A percentile compares a stretch with the other conserved stretches of the same genome.
Conservation (phyloP, 1,284 basidiomycete genomes). For the Neonothopanus nambi region DNA sequence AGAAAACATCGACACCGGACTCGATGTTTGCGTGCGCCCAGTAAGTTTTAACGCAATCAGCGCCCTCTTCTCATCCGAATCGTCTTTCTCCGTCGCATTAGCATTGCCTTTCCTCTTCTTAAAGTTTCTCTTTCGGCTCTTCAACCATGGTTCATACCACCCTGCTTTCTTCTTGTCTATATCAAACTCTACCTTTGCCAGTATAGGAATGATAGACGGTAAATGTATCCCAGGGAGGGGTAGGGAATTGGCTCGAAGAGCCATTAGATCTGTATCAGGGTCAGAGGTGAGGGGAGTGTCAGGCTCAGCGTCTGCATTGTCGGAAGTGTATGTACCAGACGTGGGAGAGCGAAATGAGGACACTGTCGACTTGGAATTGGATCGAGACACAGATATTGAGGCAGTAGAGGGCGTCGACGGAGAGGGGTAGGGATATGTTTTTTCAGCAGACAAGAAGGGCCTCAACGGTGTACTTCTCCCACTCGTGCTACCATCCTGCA, state of each 20-base stretch:
- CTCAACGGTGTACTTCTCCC: conserved; percentile 37
- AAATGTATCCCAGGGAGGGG: conserved; percentile 67
- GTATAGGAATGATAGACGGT: conserved; percentile 69
- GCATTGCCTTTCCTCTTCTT: conserved; percentile 18
- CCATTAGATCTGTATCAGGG: conserved; percentile 41
- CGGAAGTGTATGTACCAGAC: conserved; percentile 37
- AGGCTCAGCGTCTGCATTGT: conserved; percentile 14
- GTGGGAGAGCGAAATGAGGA: conserved; percentile 26
- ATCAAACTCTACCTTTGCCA: conserved; percentile 88
- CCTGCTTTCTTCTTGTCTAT: conserved; percentile 71
- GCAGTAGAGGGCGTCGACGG: conserved; percentile 47
- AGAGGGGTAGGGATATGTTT: conserved; percentile 40
- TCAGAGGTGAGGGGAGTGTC: conserved; percentile 58
- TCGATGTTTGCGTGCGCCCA: conserved; percentile 44
- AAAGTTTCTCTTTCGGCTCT: conserved; percentile 46
- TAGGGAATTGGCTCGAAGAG: conserved; percentile 43
- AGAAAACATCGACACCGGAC: conserved; percentile 29
- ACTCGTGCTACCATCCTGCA: conserved; percentile 32
- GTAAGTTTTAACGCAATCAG: conserved; percentile 54
- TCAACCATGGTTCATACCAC: conserved; percentile 83
- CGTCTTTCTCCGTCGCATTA: conserved; percentile 21
- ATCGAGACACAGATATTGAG: not conserved
- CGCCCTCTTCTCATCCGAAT: conserved; percentile 31
- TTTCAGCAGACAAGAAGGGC: conserved; percentile 46
- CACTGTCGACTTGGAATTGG: conserved; percentile 3